These are phyloP conservation scores for Alisma plantagoaquatica DNA, from an alignment of 106 monocot genomes.

Conservation along the genomic window DNA sequence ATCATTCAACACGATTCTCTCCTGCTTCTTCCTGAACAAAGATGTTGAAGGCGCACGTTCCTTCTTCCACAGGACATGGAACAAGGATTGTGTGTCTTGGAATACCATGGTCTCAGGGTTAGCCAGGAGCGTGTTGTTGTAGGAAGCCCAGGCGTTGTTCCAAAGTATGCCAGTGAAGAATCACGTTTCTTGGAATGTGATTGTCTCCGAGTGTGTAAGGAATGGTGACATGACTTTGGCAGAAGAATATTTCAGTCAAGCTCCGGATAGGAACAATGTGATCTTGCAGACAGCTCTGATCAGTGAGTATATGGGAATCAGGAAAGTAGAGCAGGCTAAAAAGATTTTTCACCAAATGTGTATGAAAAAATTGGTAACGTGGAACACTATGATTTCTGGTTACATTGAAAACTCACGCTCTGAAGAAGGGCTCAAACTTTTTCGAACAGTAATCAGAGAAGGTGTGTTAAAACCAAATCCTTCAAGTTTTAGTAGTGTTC, in stretches of 20 bases:
- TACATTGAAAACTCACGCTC: conserved; percentile 37
- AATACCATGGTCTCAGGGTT: conserved; percentile 67
- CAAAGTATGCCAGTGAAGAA: conserved; percentile 38
- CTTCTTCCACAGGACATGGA: conserved; percentile 38
- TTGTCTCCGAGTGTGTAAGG: conserved; percentile 37
- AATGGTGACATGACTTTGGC: conserved; percentile 36
- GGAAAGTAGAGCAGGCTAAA: conserved; percentile 26
- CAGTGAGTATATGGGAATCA: conserved; percentile 38
- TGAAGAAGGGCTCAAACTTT: conserved; percentile 41
- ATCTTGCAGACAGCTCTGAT: conserved; percentile 58
- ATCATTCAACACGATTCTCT: conserved; percentile 70
- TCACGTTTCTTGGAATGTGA: conserved; percentile 60
- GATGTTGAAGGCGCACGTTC: conserved; percentile 29
- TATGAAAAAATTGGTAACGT: conserved; percentile 37
- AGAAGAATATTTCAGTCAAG: conserved; percentile 34
- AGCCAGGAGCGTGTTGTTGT: conserved; percentile 13
- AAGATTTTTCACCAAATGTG: conserved; percentile 33
- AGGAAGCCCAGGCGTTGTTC: conserved; percentile 36
- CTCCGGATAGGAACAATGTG: conserved; percentile 34
- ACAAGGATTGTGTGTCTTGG: conserved; percentile 46
- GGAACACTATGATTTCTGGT: conserved; percentile 74
- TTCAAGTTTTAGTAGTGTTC: conserved; percentile 54
- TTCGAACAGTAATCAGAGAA: conserved; percentile 23
- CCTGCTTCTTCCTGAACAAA: conserved; percentile 41
- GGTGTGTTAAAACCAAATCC: conserved; percentile 25